Evolutionary conservation across 805 yeast species (phyloP), one percentile per base, ranked within the genome.

Genomic region (Spathaspora hagerdaliae): DNA sequence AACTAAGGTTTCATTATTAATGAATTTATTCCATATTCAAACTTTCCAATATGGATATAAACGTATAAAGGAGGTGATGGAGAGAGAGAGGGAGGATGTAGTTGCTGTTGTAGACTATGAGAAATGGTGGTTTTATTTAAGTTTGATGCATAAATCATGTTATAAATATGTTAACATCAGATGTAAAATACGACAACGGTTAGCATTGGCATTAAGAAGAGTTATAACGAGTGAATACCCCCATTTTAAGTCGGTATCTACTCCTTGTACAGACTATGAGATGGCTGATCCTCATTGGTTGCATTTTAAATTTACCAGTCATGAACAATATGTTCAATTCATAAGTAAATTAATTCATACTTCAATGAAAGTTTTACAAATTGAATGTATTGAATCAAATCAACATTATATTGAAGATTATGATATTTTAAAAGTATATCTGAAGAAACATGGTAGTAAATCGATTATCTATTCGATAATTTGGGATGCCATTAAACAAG

Each of bases 401-500:
- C 9, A 24, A 3, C 2, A 36, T 29, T 51, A 15, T 38, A 35
- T 49, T 31, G 65, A 61, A 45, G 64, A 61, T 48, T 55, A 51
- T 33, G 54, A 55, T 41, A 45, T 62, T 12, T 34, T 59, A 9
- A 41, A 60, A 31, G 38, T 62, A 2, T 62, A 61, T 42, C 32
- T 58, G n/a, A 10, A 7, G 7, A 26, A 29, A n/a, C 5, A 32
- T 6, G 41, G 41, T 3, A 6, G 11, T 31, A 15, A 8, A 7
- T n/a, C 8, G 11, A 6, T 39, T 11, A 31, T 29, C 10, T 33
- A 29, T 7, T 13, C 41, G n/a, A 32, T 39, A 29, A 29, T n/a
- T 6, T 3, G 12, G 12, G 32, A 29, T 29, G 32, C 32, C 12
- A 29, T 29, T 9, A 29, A 11, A 11, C 12, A 29, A 9, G 32